These are phyloP conservation scores for Crithidia fasciculata DNA, from an alignment of 208 protist genomes.

Conservation along the genomic window DNA sequence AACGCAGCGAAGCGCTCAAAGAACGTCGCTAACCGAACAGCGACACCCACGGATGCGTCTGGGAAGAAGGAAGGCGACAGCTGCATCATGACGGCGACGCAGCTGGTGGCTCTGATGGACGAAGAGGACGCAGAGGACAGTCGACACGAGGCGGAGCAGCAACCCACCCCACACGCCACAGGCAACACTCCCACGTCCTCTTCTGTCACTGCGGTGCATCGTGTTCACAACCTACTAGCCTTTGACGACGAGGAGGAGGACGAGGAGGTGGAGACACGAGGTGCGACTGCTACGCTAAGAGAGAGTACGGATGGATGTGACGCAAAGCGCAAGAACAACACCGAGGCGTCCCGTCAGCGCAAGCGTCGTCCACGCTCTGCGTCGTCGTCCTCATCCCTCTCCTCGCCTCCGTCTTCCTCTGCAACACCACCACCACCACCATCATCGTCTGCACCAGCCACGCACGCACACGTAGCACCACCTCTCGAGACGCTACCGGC, in stretches of 20 bases:
- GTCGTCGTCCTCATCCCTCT: neutral
- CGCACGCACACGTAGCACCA: neutral
- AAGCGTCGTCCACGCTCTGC: neutral
- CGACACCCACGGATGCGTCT: neutral
- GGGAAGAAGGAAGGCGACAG: neutral
- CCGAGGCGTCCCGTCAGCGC: neutral
- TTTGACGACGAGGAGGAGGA: too few relatives aligned
- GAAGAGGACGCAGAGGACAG: constrained; percentile 35
- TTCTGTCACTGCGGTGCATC: too few relatives aligned
- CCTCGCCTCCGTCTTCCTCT: neutral
- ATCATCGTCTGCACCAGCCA: neutral
- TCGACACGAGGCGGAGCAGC: constrained; percentile 6
- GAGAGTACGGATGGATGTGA: too few relatives aligned
- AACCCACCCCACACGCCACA: neutral
- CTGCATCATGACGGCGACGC: constrained; percentile 26
- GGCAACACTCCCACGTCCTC: too few relatives aligned
- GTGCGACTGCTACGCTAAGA: too few relatives aligned
- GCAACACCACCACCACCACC: neutral
- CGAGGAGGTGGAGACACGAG: too few relatives aligned
- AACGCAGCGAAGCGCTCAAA: neutral
- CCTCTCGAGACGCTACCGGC: constrained; percentile 19
- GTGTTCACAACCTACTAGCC: too few relatives aligned
- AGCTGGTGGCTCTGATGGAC: constrained; percentile 32
- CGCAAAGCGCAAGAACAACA: too few relatives aligned
- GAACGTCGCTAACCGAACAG: neutral